These are phyloP conservation scores for Pseudisothecium myosuroides DNA, from an alignment of 225 moss, liverwort and hornwort genomes.

Conservation along the genomic window DNA sequence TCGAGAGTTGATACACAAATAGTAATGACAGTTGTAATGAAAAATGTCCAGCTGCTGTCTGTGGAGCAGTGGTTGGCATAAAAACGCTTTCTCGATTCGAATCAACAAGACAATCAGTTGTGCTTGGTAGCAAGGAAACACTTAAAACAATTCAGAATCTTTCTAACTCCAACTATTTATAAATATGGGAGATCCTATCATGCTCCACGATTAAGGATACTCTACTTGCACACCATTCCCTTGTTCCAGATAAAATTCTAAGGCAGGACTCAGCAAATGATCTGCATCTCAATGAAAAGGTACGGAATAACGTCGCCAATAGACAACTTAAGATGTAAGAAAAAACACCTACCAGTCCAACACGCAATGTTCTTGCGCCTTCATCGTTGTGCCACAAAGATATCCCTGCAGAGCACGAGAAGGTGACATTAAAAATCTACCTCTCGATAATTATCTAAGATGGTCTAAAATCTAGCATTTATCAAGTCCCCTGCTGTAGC, in stretches of 20 bases:
- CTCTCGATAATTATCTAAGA: background rate
- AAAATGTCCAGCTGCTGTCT: background rate
- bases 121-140: background rate
- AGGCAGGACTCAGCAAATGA: background rate
- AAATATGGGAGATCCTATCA: background rate
- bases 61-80: background rate
- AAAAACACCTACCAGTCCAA: slow-evolving; percentile 42
- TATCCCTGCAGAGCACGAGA: slow-evolving; percentile 9
- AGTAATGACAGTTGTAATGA: background rate
- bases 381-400: slow-evolving; percentile 51
- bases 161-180: background rate
- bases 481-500: background rate
- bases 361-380: slow-evolving; percentile 45
- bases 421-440: background rate
- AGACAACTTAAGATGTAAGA: background rate
- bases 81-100: background rate
- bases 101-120: background rate
- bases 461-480: background rate
- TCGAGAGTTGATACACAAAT: background rate
- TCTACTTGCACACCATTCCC: background rate
- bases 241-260: background rate
- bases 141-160: background rate
- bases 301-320: background rate
- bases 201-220: background rate
- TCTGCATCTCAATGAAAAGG: background rate